Evolutionary conservation across 1,139 yeast species (phyloP), one percentile per base, ranked within the genome.

Genomic region (Arxiozyma slooffiae): DNA sequence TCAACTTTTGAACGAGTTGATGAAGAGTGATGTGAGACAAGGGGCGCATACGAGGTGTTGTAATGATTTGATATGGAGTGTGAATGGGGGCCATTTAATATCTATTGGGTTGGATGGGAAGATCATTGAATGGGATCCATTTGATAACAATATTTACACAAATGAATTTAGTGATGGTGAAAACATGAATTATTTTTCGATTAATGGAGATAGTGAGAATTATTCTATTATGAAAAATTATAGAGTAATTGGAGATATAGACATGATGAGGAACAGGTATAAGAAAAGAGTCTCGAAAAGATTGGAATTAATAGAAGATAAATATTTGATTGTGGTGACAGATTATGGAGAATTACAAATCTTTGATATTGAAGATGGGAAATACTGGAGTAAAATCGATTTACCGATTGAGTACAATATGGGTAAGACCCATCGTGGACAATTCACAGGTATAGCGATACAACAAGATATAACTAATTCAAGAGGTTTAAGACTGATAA

Each of bases 331-430:
- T 77, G 53, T 57, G 23, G 62, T 60, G 51, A 58, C 92, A 0
- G 96, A 89, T 61, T 81, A 76, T 53, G 94, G 95, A 4, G 95
- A 88, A 58, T 68, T 89, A 0, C 75, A 82, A 47, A 74, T 87
- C 46, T 83, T 75, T 57, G 72, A 86, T 24, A 72, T 81, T 0
- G 66, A 73, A 4, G 84, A 81, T 53, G 95, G 95, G 0, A 81
- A 79, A 56, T 56, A 64, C 30, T 58, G 56, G 55, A 58, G 55
- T 52, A 58, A 60, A 50, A 52, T 61, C 21, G 60, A 55, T 22
- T 53, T 38, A 40, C 55, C 54, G 4, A 18, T 49, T 17, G 43
- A 42, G 22, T 41, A 46, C 16, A 44, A 38, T 24, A 20, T 22
- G 30, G 34, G 34, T 22, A 34, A 37, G 20, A 36, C 37, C 39